Conservation (phyloP, 2,329 filamentous ascomycete genomes). For the Epichloe hybrida region DNA sequence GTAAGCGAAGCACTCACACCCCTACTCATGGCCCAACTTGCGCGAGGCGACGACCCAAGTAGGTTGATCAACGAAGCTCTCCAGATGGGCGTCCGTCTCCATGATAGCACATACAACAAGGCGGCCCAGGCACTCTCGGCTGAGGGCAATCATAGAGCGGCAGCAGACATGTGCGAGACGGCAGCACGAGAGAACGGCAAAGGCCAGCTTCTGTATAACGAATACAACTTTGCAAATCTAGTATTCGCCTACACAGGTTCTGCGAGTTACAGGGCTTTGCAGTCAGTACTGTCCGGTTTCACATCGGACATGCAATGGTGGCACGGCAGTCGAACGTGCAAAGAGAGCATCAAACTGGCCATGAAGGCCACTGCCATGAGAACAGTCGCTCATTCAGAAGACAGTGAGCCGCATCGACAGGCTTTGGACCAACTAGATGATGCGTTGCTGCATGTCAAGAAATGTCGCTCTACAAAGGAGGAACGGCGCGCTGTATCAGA, state of each 20-base stretch:
- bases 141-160: constrained; percentile 16
- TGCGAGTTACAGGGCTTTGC: constrained; percentile 18
- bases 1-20: constrained; percentile 26
- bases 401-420: constrained; percentile 11
- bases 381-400: constrained; percentile 6
- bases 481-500: constrained; percentile 10
- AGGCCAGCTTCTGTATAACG: constrained; percentile 22
- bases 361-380: constrained; percentile 21
- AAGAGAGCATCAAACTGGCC: constrained; percentile 24
- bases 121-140: constrained; percentile 19
- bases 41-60: constrained; percentile 16
- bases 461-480: constrained; percentile 9
- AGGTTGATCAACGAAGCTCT: constrained; percentile 16
- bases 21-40: constrained; percentile 24
- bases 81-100: constrained; percentile 16
- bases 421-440: constrained; percentile 12
- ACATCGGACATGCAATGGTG: constrained; percentile 20
- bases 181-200: constrained; percentile 24
- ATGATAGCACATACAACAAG: constrained; percentile 23
- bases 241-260: constrained; percentile 20
- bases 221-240: constrained; percentile 26
- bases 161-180: constrained; percentile 20
- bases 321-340: constrained; percentile 23
- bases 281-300: constrained; percentile 18
- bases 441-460: constrained; percentile 13